Evolutionary conservation across 805 yeast genomes (phyloP), one percentile per base, ranked within the genome.

Genomic region (Starmerella tilneyi): DNA sequence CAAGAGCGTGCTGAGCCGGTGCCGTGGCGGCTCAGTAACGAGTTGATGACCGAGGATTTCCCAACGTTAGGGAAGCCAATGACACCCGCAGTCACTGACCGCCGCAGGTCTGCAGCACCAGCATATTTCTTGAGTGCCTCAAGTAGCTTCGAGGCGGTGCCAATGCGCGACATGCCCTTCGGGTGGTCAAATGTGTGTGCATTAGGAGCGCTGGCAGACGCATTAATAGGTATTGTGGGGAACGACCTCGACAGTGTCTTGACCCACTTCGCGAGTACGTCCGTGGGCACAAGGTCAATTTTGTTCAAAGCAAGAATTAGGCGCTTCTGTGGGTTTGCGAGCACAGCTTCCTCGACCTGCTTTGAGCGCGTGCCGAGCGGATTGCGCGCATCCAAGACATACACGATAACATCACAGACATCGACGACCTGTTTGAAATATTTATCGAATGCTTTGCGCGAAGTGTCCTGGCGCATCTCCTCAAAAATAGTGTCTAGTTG

Each of bases 41-140:
- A 81, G 64, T 89, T 89, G 60, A 89, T 92, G 47, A 92, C 81
- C 16, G 96, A 84, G 3, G 96, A 86, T 63, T 88, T 88, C 58
- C 97, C 97, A 43, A 89, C 96, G 62, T 89, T 89, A 41, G 98
- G 98, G 67, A 86, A 89, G 15, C 98, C 98, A 54, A 89, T 83
- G 33, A 89, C 94, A 63, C 98, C 97, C 37, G 85, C 96, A 36
- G 84, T 75, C 46, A 88, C 81, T 12, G 94, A 78, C 62, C 97
- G 78, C 61, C 88, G 88, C 57, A 88, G 72, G 60, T 86, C 83
- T 19, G 86, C 75, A 63, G 82, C 81, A 52, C 75, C 73, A 17
- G 97, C 88, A 61, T 81, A 92, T 39, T 85, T 72, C 66, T 89
- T 89, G 57, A 89, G 75, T 11, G 94, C 78, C 51, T 79, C 81